phyloP scores from a whole-genome alignment of 2,329 filamentous ascomycete species.

The Pseudocercospora musae region DNA sequence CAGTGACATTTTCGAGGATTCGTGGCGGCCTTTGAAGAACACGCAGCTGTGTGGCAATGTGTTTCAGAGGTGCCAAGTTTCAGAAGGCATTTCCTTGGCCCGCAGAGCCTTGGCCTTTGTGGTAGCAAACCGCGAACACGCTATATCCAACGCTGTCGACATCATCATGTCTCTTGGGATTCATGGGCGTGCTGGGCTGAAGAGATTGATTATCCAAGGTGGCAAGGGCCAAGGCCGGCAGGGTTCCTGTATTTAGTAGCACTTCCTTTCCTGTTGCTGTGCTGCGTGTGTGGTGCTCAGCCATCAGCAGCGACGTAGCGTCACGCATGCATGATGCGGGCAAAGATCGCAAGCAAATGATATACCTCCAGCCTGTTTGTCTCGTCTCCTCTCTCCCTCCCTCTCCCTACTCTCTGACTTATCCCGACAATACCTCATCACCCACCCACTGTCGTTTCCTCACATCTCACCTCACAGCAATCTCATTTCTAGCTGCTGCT shows the following conservation, averaged over 20 bases:
- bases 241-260: background rate
- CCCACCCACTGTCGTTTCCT: background rate
- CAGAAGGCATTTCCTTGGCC: background rate
- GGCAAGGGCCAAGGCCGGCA: background rate
- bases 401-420: background rate
- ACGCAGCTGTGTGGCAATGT: background rate
- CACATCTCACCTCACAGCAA: background rate
- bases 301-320: background rate
- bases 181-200: background rate
- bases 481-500: background rate
- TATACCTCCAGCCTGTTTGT: constrained; percentile 1
- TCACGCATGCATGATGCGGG: background rate
- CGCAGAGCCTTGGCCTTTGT: background rate
- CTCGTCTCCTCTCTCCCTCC: background rate
- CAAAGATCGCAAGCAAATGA: background rate
- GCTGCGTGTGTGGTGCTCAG: background rate
- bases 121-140: background rate
- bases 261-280: background rate
- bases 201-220: background rate
- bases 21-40: background rate
- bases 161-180: background rate
- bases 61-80: background rate
- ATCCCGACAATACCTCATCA: background rate
- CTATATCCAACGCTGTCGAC: too few species aligned
- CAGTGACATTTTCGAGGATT: background rate